phyloP scores from a whole-genome alignment of 352 stramenopile species.

The Globisporangium nodosum region DNA sequence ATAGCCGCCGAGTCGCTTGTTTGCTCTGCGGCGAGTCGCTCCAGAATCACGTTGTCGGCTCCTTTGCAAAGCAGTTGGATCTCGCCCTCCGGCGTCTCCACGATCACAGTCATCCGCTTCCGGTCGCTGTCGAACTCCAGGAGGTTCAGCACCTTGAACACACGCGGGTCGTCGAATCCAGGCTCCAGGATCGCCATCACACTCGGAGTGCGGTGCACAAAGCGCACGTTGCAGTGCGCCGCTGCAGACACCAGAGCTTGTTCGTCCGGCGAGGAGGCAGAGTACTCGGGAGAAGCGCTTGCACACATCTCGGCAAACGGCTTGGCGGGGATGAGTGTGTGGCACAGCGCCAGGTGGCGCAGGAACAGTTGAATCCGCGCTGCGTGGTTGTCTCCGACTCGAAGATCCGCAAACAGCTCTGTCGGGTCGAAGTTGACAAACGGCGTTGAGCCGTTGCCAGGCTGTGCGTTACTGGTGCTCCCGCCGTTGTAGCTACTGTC shows the following conservation, averaged over 20 bases:
- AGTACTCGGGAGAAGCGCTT: conserved; percentile 69
- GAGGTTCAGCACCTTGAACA: conserved; percentile 90
- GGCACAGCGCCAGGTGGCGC: conserved; percentile 72
- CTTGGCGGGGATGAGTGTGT: conserved; percentile 75
- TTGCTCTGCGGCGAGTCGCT: conserved; percentile 33
- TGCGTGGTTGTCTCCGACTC: conserved; percentile 26
- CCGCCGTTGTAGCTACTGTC: neutral
- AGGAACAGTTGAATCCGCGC: conserved; percentile 54
- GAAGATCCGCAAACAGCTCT: conserved; percentile 56
- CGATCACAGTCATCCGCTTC: conserved; percentile 97
- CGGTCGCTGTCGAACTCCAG: conserved; percentile 97
- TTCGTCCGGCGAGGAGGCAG: conserved; percentile 76
- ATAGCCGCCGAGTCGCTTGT: conserved; percentile 8
- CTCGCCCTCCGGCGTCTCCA: conserved; percentile 61
- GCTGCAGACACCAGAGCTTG: conserved; percentile 72
- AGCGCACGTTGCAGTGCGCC: conserved; percentile 71
- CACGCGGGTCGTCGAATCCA: conserved; percentile 23
- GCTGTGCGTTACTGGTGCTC: neutral
- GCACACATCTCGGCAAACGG: conserved; percentile 67
- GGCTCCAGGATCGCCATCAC: conserved; percentile 49
- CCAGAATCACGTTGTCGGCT: conserved; percentile 77
- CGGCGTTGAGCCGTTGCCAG: neutral
- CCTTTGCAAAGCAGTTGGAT: conserved; percentile 76
- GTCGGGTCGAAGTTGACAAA: conserved; percentile 74
- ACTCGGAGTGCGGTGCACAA: conserved; percentile 67